Conservation (phyloP, 148 eudicot species). For the Silene uniflora region DNA sequence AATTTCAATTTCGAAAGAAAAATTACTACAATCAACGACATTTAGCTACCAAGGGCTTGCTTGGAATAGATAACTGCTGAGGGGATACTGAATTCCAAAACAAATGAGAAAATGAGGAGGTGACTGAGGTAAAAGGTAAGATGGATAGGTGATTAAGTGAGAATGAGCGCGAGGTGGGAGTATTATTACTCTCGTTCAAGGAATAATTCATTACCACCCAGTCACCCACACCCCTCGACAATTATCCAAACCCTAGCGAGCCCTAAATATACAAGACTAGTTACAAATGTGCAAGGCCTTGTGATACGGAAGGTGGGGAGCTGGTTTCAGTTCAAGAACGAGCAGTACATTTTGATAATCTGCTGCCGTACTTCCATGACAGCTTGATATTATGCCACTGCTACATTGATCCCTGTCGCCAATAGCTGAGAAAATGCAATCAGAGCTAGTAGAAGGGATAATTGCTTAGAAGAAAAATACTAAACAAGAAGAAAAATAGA, state of each 20-base stretch:
- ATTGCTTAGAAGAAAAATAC: too few relatives aligned
- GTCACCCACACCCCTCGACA: background rate
- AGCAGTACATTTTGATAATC: background rate
- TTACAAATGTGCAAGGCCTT: background rate
- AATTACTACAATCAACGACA: too few relatives aligned
- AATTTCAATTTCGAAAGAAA: too few relatives aligned
- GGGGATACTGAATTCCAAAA: too few relatives aligned
- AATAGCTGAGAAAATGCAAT: background rate
- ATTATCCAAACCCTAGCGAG: background rate
- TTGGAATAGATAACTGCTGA: too few relatives aligned
- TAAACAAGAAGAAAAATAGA: too few relatives aligned
- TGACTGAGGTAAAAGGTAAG: too few relatives aligned
- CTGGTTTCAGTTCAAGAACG: background rate
- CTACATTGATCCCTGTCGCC: background rate
- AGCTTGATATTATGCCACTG: background rate
- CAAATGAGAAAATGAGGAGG: too few relatives aligned
- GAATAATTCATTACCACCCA: background rate
- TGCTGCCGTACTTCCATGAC: background rate
- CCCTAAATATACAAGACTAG: background rate
- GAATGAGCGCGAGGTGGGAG: background rate
- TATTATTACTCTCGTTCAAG: too few relatives aligned
- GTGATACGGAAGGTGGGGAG: background rate
- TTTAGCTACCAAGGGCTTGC: too few relatives aligned
- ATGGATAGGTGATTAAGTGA: background rate
- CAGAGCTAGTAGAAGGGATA: too few relatives aligned